Conservation (phyloP, 805 yeast species). For the Jamesozyma piceae region DNA sequence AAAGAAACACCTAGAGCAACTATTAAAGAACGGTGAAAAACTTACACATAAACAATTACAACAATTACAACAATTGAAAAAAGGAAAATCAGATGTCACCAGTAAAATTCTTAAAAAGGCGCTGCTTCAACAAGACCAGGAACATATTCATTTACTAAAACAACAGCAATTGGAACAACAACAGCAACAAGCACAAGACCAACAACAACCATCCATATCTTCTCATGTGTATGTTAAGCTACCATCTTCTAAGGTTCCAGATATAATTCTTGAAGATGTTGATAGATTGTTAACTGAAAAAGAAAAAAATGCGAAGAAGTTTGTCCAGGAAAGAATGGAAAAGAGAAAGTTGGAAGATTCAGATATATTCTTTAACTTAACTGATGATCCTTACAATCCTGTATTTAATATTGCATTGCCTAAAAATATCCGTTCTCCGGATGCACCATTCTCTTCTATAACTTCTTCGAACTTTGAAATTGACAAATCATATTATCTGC, state of each 20-base stretch:
- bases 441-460: conserved; percentile 74
- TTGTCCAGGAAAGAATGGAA: conserved; percentile 76
- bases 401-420: conserved; percentile 59
- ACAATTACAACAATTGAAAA: conserved; percentile 15
- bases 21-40: conserved; percentile 16
- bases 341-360: conserved; percentile 59
- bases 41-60: conserved; percentile 19
- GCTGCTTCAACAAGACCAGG: neutral
- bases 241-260: conserved; percentile 89
- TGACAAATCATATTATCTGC: conserved; percentile 45
- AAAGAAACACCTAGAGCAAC: conserved; percentile 17
- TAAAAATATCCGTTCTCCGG: conserved; percentile 44
- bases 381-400: conserved; percentile 82
- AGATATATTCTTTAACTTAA: conserved; percentile 68
- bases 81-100: conserved; percentile 1
- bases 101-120: neutral
- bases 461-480: conserved; percentile 59
- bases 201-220: conserved; percentile 17
- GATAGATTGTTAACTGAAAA: conserved; percentile 65
- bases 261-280: conserved; percentile 78
- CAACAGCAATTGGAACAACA: conserved; percentile 5
- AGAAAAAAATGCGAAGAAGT: conserved; percentile 66
- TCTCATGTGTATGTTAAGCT: conserved; percentile 74
- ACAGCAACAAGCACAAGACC: conserved; percentile 10
- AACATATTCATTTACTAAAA: conserved; percentile 9